Base-by-base conservation (phyloP, 129 eudicot species). In the Logfia minima region DNA sequence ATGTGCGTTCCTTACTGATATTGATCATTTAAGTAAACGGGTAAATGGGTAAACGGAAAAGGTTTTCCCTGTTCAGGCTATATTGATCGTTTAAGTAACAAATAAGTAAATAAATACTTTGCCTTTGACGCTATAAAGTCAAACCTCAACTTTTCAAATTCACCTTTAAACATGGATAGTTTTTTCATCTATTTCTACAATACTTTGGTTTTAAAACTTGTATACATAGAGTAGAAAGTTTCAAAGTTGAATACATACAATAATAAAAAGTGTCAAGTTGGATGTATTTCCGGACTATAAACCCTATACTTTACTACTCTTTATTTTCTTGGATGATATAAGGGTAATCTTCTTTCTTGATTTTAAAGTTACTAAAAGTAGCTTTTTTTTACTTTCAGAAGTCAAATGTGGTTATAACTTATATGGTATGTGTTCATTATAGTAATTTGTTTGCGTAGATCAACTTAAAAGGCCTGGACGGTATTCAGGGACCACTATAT, bases 401-500 rank as follows among this genome's bases (percentile, higher is more conserved):
- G 11, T 73, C 35, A 73, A 73, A 73, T 5, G 14, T 63, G 77
- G 43, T 39, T 7, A 39, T 39, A 39, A 48, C 80, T 77, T 34
- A 10, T 8, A 18, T 70, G 5, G 28, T 52, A 39, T 72, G 16
- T 62, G 45, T 24, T 19, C 34, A n/a, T 14, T 16, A 32, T 4
- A 43, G 1, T 75, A 24, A 65, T 58, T 66, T 56, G 43, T 61
- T 43, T 72, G 22, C 75, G 74, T 86, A 89, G 95, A 88, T 88
- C 79, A 91, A 91, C 85, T 85, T 91, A 92, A 91, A 91, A 80
- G 95, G 95, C 72, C 74, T 89, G 76, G 97, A 92, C 65, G 97
- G 97, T 22, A 86, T 92, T 70, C 97, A 92, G 83, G 97, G 97
- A n/a, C 96, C 97, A 2, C 91, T 92, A 29, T 92, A 92, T 56